Evolutionary conservation across 331 rosid species (phyloP).

Genomic region (Prunus yedoensis): DNA sequence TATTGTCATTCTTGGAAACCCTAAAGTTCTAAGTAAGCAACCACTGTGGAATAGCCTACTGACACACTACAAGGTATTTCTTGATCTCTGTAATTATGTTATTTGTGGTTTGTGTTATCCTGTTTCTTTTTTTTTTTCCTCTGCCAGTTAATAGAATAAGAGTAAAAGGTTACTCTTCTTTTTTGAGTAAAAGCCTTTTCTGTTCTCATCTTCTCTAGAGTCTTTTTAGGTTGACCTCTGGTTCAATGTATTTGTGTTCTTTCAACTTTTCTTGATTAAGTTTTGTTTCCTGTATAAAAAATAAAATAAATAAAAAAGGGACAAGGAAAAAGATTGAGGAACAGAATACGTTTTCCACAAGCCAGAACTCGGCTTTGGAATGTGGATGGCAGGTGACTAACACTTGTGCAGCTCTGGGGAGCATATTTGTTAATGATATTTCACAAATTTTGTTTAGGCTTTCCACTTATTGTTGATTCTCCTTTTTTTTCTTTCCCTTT

Average conservation of each 20-base stretch:
- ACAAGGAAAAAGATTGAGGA: no score
- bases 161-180: no score
- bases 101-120: not conserved
- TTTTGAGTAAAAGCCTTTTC: not conserved
- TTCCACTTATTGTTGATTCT: not conserved
- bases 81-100: not conserved
- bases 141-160: not conserved
- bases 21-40: conserved; percentile 96
- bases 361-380: not conserved
- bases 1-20: conserved; percentile 96
- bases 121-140: not conserved
- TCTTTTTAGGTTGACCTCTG: not conserved
- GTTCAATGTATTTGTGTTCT: not conserved
- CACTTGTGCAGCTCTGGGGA: not conserved
- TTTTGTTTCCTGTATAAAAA: not conserved
- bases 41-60: conserved; percentile 95
- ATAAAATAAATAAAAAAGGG: no score
- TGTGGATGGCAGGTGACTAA: not conserved
- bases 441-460: not conserved
- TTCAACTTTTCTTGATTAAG: not conserved
- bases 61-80: conserved; percentile 95
- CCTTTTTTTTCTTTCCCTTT: not conserved
- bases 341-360: not conserved
- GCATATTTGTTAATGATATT: not conserved
- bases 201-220: not conserved